A percentile compares a stretch with the other conserved stretches of the same genome.
These are phyloP conservation scores for Thermothelomyces thermophilus DNA, from an alignment of 2,329 filamentous ascomycete genomes.

Conservation along the genomic window DNA sequence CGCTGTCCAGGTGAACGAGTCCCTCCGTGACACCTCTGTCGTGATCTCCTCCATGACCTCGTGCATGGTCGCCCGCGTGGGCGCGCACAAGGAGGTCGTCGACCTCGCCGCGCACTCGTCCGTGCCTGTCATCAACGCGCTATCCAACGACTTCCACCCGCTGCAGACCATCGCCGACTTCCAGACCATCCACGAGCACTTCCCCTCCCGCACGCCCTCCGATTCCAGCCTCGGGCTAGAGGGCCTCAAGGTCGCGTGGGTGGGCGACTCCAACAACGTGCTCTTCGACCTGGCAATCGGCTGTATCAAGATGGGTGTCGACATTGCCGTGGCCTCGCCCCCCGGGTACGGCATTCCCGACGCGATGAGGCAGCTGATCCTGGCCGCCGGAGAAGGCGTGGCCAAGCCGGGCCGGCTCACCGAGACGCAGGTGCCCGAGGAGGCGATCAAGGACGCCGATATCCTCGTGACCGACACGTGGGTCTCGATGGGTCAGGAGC, in stretches of 20 bases:
- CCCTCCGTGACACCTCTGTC: slow-evolving; percentile 81
- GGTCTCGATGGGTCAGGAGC: slow-evolving; percentile 97
- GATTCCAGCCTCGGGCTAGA: slow-evolving; percentile 56
- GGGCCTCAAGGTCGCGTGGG: slow-evolving; percentile 88
- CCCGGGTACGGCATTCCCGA: slow-evolving; percentile 74
- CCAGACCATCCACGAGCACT: slow-evolving; percentile 78
- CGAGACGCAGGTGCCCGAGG: slow-evolving; percentile 75
- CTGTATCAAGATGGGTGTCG: slow-evolving; percentile 77
- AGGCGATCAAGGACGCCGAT: slow-evolving; percentile 78
- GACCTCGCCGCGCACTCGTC: slow-evolving; percentile 64
- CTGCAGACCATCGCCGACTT: slow-evolving; percentile 93
- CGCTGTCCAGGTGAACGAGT: slow-evolving; percentile 69
- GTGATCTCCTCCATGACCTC: slow-evolving; percentile 94
- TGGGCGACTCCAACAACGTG: slow-evolving; percentile 96
- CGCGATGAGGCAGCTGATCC: slow-evolving; percentile 67
- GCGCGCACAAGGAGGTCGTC: slow-evolving; percentile 67
- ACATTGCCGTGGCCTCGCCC: slow-evolving; percentile 83
- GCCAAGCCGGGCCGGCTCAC: slow-evolving; percentile 57
- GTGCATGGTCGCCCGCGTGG: slow-evolving; percentile 74
- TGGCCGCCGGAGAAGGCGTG: slow-evolving; percentile 52
- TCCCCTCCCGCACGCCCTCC: slow-evolving; percentile 42
- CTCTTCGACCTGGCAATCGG: slow-evolving; percentile 88
- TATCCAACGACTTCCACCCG: slow-evolving; percentile 88
- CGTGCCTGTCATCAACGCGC: slow-evolving; percentile 78
- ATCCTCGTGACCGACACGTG: slow-evolving; percentile 95